phyloP scores from a whole-genome alignment of 192 early-diverging fungal genomes.

The Backusella westeae region DNA sequence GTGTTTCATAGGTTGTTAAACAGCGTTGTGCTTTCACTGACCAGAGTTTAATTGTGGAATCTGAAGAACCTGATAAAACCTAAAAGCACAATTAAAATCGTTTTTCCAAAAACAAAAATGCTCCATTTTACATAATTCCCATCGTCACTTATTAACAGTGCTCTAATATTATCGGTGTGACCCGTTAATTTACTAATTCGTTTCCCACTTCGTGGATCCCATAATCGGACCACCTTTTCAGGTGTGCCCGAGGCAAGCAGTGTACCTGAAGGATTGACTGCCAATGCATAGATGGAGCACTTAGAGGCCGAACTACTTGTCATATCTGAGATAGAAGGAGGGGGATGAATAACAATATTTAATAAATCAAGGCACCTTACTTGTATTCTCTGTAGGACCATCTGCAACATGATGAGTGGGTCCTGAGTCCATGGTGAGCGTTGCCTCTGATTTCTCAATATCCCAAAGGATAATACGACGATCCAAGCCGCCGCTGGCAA shows the following conservation, averaged over 20 bases:
- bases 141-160: slow-evolving; percentile 81
- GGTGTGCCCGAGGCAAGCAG: slow-evolving; percentile 88
- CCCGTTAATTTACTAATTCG: slow-evolving; percentile 78
- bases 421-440: slow-evolving; percentile 8
- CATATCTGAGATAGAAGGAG: neutral
- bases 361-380: neutral
- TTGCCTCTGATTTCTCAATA: slow-evolving; percentile 52
- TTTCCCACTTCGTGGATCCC: slow-evolving; percentile 79
- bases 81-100: slow-evolving; percentile 4
- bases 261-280: slow-evolving; percentile 75
- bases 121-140: slow-evolving; percentile 51
- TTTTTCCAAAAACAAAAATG: neutral
- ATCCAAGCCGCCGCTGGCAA: slow-evolving; percentile 91
- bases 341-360: neutral
- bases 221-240: slow-evolving; percentile 87
- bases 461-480: slow-evolving; percentile 90
- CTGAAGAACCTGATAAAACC: slow-evolving; percentile 88
- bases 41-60: slow-evolving; percentile 96
- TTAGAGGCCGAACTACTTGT: slow-evolving; percentile 17
- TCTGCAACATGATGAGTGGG: neutral
- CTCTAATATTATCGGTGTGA: slow-evolving; percentile 93
- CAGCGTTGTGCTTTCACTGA: slow-evolving; percentile 83
- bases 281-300: slow-evolving; percentile 85
- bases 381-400: neutral
- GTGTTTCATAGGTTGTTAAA: slow-evolving; percentile 85